Conservation (phyloP, 306 rosid species). For the Quercus robur region DNA sequence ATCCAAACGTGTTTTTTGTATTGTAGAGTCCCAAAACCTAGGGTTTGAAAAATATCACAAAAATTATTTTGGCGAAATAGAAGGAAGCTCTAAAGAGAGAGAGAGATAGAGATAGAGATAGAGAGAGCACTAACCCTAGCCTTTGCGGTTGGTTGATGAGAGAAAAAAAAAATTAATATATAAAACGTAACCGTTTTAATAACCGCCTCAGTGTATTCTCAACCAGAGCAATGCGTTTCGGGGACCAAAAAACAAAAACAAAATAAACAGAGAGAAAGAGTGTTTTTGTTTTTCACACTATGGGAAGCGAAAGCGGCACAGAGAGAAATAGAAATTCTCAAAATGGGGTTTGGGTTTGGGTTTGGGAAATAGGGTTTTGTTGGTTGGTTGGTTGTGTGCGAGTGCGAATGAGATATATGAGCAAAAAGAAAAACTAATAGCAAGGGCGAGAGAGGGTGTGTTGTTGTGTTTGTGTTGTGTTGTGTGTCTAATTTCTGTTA, state of each 20-base stretch:
- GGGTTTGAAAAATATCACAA: slow-evolving; percentile 34
- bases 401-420: not conserved
- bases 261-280: not conserved
- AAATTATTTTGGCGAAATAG: not conserved
- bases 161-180: not conserved
- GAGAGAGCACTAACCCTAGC: slow-evolving; percentile 63
- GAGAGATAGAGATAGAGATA: not conserved
- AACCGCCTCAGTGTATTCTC: slow-evolving; percentile 40
- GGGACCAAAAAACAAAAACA: not conserved
- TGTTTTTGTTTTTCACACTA: not conserved
- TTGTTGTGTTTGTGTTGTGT: not conserved
- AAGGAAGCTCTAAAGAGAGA: slow-evolving; percentile 14
- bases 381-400: slow-evolving; percentile 32
- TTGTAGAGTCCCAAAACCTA: slow-evolving; percentile 30
- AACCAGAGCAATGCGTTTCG: slow-evolving; percentile 50
- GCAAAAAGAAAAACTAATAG: not conserved
- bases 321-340: slow-evolving; percentile 11
- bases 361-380: slow-evolving; percentile 60
- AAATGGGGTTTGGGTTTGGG: slow-evolving; percentile 27
- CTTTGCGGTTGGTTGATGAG: slow-evolving; percentile 38
- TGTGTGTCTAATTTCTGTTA: slow-evolving; percentile 37
- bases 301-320: not conserved
- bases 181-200: slow-evolving; percentile 54
- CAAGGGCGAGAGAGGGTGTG: slow-evolving; percentile 12
- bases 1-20: not conserved